These are phyloP conservation scores for Ogataea kodamae DNA, from an alignment of 805 yeast species.

Conservation along the genomic window DNA sequence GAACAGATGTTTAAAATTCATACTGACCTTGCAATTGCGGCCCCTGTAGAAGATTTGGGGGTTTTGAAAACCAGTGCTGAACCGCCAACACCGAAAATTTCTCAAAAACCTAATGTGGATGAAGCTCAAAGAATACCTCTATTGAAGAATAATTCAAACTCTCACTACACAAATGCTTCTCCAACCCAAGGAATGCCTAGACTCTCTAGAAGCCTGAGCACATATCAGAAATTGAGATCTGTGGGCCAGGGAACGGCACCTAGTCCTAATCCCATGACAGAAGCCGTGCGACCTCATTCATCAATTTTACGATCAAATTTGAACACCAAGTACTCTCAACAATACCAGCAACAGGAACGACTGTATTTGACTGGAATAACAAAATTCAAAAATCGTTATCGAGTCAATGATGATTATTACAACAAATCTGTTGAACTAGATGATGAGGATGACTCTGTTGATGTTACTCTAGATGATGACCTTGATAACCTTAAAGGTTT, in stretches of 20 bases:
- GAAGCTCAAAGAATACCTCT: constrained; percentile 8
- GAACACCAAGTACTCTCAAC: constrained; percentile 34
- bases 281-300: constrained; percentile 26
- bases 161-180: constrained; percentile 5
- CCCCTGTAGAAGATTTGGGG: constrained; percentile 5
- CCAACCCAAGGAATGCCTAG: constrained; percentile 14
- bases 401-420: constrained; percentile 48
- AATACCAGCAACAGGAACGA: constrained; percentile 52
- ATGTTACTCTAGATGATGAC: constrained; percentile 26
- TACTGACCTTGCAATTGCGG: constrained; percentile 7
- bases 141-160: constrained; percentile 7
- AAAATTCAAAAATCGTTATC: constrained; percentile 30
- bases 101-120: constrained; percentile 4
- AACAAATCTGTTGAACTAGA: constrained; percentile 45
- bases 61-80: constrained; percentile 1
- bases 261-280: constrained; percentile 8
- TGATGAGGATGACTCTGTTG: constrained; percentile 33
- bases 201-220: constrained; percentile 16
- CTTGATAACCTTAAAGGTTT: constrained; percentile 19
- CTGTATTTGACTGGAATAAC: constrained; percentile 46
- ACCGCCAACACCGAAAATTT: constrained; percentile 3
- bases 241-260: constrained; percentile 5
- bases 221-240: constrained; percentile 19
- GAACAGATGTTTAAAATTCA: constrained; percentile 16
- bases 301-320: constrained; percentile 31